Evolutionary conservation across 345 rosid genomes (phyloP).

Genomic region (Durio zibethinus): DNA sequence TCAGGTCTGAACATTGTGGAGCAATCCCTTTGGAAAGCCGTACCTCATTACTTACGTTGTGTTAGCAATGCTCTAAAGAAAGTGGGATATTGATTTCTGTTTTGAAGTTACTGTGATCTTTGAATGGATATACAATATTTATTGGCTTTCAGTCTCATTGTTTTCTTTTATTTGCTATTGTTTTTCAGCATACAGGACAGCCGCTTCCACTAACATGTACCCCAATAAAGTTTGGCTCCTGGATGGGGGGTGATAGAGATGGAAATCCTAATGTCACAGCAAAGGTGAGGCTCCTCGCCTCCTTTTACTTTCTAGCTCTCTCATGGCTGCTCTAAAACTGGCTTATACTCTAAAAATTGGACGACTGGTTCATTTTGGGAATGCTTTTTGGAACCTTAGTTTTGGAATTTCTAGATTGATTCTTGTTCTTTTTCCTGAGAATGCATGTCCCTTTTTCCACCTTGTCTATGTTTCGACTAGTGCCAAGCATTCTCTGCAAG

Average conservation of each 20-base stretch:
- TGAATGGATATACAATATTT: background rate
- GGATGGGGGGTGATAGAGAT: conserved; percentile 99
- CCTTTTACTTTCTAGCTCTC: background rate
- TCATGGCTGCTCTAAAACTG: background rate
- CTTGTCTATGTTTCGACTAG: background rate
- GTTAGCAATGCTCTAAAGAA: conserved; percentile 87
- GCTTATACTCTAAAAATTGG: background rate
- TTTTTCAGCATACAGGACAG: conserved; percentile 65
- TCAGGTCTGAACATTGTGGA: conserved; percentile 94
- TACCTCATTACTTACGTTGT: conserved; percentile 88
- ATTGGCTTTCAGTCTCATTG: conserved; percentile 13
- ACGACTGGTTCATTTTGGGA: background rate
- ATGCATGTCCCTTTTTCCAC: background rate
- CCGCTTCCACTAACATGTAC: conserved; percentile 88
- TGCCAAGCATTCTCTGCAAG: conserved; percentile 1
- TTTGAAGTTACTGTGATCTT: conserved; percentile 12
- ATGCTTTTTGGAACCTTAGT: background rate
- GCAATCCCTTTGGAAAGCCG: conserved; percentile 96
- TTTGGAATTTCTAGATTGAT: background rate
- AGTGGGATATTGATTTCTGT: conserved; percentile 32
- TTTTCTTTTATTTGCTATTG: background rate
- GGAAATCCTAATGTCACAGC: conserved; percentile 95
- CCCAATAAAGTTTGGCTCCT: conserved; percentile 87
- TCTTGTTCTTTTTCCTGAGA: background rate
- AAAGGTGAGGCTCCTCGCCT: conserved; percentile 46